A percentile compares a stretch with the other conserved stretches of the same genome.
Evolutionary conservation across 139 green algal species (phyloP).

Genomic region (Haematococcus lacustris): DNA sequence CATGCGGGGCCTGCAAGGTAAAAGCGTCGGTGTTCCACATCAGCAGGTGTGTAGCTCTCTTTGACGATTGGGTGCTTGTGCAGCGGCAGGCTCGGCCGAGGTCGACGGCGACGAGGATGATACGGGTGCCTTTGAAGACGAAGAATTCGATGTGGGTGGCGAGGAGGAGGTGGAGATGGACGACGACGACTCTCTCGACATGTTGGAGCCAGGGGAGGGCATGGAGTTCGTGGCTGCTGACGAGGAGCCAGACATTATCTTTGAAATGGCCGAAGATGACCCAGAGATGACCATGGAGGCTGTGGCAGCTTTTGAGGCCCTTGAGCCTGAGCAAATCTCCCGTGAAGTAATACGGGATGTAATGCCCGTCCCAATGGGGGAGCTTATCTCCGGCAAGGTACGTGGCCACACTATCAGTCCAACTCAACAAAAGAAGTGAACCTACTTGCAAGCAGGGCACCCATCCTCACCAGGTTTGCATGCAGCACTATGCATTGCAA

Average conservation of each 20-base stretch:
- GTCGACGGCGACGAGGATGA: neutral
- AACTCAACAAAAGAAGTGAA: too few relatives aligned
- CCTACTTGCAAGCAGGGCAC: too few relatives aligned
- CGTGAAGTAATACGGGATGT: neutral
- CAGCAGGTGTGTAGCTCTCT: neutral
- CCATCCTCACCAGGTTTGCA: too few relatives aligned
- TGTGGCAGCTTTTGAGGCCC: constrained; percentile 9
- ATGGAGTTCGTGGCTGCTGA: constrained; percentile 29
- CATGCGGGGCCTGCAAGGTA: constrained; percentile 33
- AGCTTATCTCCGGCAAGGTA: constrained; percentile 16
- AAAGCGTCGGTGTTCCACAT: too few relatives aligned
- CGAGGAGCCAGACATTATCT: constrained; percentile 15
- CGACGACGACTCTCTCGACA: constrained; percentile 10
- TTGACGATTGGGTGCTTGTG: neutral
- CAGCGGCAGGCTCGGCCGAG: neutral
- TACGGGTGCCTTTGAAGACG: neutral
- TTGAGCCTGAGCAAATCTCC: neutral
- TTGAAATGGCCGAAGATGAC: constrained; percentile 14
- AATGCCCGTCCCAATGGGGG: constrained; percentile 7
- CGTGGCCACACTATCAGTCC: too few relatives aligned
- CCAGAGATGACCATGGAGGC: constrained; percentile 10
- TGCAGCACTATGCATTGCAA: too few relatives aligned
- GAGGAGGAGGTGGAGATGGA: neutral
- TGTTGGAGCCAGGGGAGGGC: constrained; percentile 22
- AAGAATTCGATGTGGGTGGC: neutral